Base-by-base conservation (phyloP, 257 asterid species). In the Asclepias syriaca region DNA sequence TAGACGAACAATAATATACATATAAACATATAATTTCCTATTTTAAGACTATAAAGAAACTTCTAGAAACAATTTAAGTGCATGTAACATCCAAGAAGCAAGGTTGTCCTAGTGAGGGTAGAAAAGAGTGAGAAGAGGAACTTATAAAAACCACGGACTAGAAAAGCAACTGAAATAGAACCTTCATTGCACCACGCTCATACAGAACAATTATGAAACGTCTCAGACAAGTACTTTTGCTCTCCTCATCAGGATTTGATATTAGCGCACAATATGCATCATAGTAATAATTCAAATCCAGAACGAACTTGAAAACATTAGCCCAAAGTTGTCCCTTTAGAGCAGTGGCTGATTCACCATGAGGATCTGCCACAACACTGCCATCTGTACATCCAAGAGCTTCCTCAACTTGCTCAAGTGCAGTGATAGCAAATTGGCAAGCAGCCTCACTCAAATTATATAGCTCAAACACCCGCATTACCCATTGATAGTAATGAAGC, bases 401-500 rank as follows among this genome's bases (percentile, higher is more conserved):
- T 86, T 87, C 97, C 78, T 94, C 99, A 81, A 91, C 97, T 83
- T 88, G 99, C 87, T 94, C 99, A 81, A 94, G 95, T 57, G 98
- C 96, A 78, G 96, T 89, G 77, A 84, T 85, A 70, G 99, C 93
- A 75, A 91, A 92, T 74, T 87, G 92, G 79, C 90, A 82, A 67
- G 99, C 97, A 79, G 95, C 97, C 80, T 94, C 96, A 74, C 87
- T 84, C 85, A 88, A 72, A 82, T 81, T 88, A 84, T 87, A 82
- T 74, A 84, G 97, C 81, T 91, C 99, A 88, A 94, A 94, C 51
- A 87, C 84, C 89, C 88, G 99, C 99, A 94, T 94, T 78, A 86
- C 95, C 97, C 99, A 94, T 70, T 94, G 92, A 84, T 85, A 94
- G 78, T 94, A 94, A 32, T 85, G 96, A 77, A 94, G 89, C 82